Evolutionary conservation across 257 asterid species (phyloP), one percentile per base, ranked within the genome.

Genomic region (Haberlea rhodopensis): DNA sequence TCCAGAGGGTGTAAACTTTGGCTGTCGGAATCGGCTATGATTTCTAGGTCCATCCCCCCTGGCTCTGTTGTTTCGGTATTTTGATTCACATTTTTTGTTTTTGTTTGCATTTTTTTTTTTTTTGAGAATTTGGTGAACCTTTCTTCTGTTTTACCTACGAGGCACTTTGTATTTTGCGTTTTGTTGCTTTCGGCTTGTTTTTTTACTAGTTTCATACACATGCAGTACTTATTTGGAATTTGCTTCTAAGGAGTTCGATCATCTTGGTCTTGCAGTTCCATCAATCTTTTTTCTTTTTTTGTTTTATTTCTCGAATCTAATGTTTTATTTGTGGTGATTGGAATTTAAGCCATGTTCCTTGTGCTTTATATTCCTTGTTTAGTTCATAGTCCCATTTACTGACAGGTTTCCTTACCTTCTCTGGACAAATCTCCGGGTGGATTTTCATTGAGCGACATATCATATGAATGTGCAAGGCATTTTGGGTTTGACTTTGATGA

Each of bases 61-160:
- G 95, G 89, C 58, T 84, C 96, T 54, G 72, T 79, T 43, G 98
- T 89, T 53, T 89, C 97, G 95, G 98, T 92, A 82, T 20, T 16
- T 3, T n/a, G n/a, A n/a, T 19, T 32, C 3, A 20, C 11, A 7
- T 34, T 13, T 53, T 22, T 5, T 18, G 37, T 29, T 29, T 2
- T 15, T 1, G 24, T 11, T 45, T 32, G 11, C 15, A 49, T 5
- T 10, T 56, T 5, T 5, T 22, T 5, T 28, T 4, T 21, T 49
- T 16, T 57, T 63, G 9, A 7, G 40, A 16, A 11, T 11, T 66
- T 19, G 34, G 19, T 13, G 22, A 4, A 3, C 21, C 25, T 37
- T 34, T 18, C 1, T 27, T n/a, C 21, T 5, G 37, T 27, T n/a
- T 25, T 19, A 21, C 18, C 26, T 19, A 3, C 53, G n/a, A 25